A percentile compares a stretch with the other conserved stretches of the same genome.
phyloP scores from a whole-genome alignment of 345 rosid species.

The Dipteronia sinensis region DNA sequence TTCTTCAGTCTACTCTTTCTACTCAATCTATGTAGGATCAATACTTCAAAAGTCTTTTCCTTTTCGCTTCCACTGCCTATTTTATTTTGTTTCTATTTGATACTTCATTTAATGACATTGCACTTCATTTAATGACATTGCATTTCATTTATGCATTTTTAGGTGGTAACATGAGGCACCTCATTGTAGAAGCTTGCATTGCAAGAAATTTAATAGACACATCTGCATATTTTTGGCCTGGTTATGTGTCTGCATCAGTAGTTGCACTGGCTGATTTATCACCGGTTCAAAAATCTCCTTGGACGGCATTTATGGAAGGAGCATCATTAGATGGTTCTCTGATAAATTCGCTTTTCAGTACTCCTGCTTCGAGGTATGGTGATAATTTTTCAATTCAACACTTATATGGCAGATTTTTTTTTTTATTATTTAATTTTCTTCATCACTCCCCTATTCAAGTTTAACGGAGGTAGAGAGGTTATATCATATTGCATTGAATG shows the following conservation, averaged over 20 bases:
- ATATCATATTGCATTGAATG: constrained; percentile 58
- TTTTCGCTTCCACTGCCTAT: not conserved
- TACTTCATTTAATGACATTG: constrained; percentile 11
- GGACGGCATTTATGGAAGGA: constrained; percentile 63
- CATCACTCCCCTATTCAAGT: constrained; percentile 38
- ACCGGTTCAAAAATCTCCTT: constrained; percentile 49
- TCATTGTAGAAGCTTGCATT: constrained; percentile 76
- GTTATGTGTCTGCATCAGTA: constrained; percentile 48
- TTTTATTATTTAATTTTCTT: constrained; percentile 17
- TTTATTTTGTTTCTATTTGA: not conserved
- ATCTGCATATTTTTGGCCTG: constrained; percentile 65
- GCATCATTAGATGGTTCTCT: constrained; percentile 48
- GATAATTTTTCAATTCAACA: constrained; percentile 19
- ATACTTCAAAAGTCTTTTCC: not conserved
- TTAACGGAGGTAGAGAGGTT: constrained; percentile 60
- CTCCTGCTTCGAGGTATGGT: constrained; percentile 61
- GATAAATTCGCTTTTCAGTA: constrained; percentile 40
- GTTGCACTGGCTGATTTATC: constrained; percentile 39
- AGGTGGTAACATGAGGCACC: constrained; percentile 73
- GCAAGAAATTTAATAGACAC: constrained; percentile 62
- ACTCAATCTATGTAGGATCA: not conserved
- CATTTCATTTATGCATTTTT: constrained; percentile 20
- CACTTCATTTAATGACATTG: constrained; percentile 6
- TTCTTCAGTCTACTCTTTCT: constrained; percentile 3
- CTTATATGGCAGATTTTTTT: not conserved